Evolutionary conservation across 164 flowering plant genomes (phyloP), one percentile per base, ranked within the genome.

Genomic region (Pachysandra terminalis): DNA sequence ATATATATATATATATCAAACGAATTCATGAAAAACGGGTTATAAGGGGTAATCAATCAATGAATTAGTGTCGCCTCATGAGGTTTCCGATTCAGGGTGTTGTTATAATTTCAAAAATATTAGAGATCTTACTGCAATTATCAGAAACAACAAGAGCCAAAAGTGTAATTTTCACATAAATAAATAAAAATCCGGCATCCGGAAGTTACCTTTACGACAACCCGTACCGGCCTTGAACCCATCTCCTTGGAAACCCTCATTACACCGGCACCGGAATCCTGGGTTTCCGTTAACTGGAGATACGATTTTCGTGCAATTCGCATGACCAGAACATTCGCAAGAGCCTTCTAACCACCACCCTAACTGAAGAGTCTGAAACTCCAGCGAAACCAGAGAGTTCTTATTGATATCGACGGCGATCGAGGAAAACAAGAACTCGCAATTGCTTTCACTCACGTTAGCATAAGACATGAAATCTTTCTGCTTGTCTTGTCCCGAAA

Each of bases 301-400:
- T 0, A 3, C 0, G 9, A 83, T 1, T 0, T 22, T 6, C 14
- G 71, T 74, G 68, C 92, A 87, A 22, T 54, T 65, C 7, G 90
- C 82, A 51, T 82, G 22, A 16, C 17, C 0, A 6, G 82, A 74
- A 73, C 96, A 88, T 14, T 57, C 15, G 72, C 87, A 80, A 0
- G 13, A 9, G 3, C 87, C 90, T 8, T 76, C 64, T 15, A 92
- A 61, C 97, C 97, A 92, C 93, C 92, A 92, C 10, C 79, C 89
- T 48, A 92, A 61, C 73, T 82, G 80, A 56, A 83, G 76, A 56
- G 68, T 67, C 73, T 75, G 71, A 63, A 87, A 77, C 23, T 83
- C 88, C 71, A 90, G 48, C 41, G 87, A 84, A 63, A 82, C 71
- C 37, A 71, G 68, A 26, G 75, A 21, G 5, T 53, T 67, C 35